Evolutionary conservation across 306 rosid genomes (phyloP).

Genomic region (Corylus heterophylla): DNA sequence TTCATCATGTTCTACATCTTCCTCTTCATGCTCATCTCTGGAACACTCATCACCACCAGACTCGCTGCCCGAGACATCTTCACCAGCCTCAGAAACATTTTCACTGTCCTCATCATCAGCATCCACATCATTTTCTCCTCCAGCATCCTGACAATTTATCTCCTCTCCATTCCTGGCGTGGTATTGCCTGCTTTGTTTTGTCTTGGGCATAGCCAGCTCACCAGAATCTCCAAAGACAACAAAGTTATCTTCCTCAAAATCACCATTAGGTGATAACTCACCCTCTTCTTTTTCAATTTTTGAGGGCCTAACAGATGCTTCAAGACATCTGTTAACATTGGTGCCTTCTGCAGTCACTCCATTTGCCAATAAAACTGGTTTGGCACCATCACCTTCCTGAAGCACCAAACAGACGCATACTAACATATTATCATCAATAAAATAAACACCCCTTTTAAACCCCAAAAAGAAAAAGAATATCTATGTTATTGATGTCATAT

Average conservation of each 20-base stretch:
- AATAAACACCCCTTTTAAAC: not conserved
- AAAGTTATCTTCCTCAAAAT: slow-evolving; percentile 84
- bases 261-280: slow-evolving; percentile 87
- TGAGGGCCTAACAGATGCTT: slow-evolving; percentile 60
- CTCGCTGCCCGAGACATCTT: slow-evolving; percentile 88
- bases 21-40: slow-evolving; percentile 77
- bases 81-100: slow-evolving; percentile 90
- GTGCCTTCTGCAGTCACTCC: slow-evolving; percentile 50
- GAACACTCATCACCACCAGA: slow-evolving; percentile 93
- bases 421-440: slow-evolving; percentile 19
- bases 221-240: slow-evolving; percentile 56
- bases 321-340: slow-evolving; percentile 47
- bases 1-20: slow-evolving; percentile 72
- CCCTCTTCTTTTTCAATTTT: slow-evolving; percentile 96
- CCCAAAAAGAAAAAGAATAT: not conserved
- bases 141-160: slow-evolving; percentile 48
- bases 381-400: slow-evolving; percentile 56
- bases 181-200: slow-evolving; percentile 58
- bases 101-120: slow-evolving; percentile 95
- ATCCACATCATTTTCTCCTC: slow-evolving; percentile 80
- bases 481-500: not conserved
- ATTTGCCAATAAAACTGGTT: slow-evolving; percentile 46
- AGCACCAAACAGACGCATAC: slow-evolving; percentile 32
- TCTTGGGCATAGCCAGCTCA: slow-evolving; percentile 39
- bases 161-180: slow-evolving; percentile 57